Evolutionary conservation across 495 filamentous ascomycete species (phyloP), one percentile per base, ranked within the genome.

Genomic region (Aspergillus nanangensis): DNA sequence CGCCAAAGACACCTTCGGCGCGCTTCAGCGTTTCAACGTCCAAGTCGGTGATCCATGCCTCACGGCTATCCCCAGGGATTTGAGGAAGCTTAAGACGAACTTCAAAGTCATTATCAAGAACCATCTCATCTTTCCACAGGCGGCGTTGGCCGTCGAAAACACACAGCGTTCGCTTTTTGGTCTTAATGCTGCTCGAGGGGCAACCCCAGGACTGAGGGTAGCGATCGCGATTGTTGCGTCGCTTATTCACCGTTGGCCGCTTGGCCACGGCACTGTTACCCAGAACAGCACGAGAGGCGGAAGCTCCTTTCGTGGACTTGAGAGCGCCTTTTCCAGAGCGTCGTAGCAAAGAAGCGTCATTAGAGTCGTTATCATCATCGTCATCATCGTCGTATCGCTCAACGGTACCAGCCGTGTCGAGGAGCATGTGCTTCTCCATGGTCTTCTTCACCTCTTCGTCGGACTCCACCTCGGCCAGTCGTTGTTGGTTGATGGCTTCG

Each of bases 111-210:
- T 86, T 87, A 56, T 89, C 87, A 32, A 99, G 83, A 90, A 96
- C 93, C 93, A 97, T 96, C 72, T 97, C 94, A 62, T 99, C 94
- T 71, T 96, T 96, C 78, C 86, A 92, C 47, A 99, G 76, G 7
- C 91, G 81, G 42, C 91, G 79, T 10, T 76, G 79, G 2, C 94
- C 94, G 57, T 97, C 90, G 51, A 94, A 99, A 14, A 96, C 89
- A 52, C 88, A 87, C 47, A 97, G 70, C 11, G 95, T 90, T 15
- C 94, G 86, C 82, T 96, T 95, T 79, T 93, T 96, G 73, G 91
- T 94, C 60, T 87, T 92, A 86, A 97, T 95, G 68, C 89, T 88
- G 48, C 88, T 85, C 50, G 84, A 78, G 32, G 90, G 75, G 56
- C 88, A 91, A 22, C 94, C 93, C 94, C 94, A 99, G 27, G 83